Evolutionary conservation across 768 basidiomycete species (phyloP).

Genomic region (Termitomyces sp.): DNA sequence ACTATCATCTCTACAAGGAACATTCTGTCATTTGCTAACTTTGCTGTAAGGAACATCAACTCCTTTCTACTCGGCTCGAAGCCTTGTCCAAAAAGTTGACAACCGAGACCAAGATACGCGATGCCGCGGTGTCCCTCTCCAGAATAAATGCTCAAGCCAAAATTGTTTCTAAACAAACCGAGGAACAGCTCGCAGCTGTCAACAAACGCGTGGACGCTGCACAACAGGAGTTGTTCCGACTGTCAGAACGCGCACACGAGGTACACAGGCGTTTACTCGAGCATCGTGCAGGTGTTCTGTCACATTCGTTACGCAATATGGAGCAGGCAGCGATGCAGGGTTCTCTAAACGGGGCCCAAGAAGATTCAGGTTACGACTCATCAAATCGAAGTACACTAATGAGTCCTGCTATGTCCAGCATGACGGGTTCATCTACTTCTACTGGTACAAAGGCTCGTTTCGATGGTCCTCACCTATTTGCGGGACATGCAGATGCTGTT

Average conservation of each 20-base stretch:
- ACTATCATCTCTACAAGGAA: conserved; percentile 1
- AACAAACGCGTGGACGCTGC: conserved; percentile 64
- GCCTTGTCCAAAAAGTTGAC: conserved; percentile 70
- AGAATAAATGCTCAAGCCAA: conserved; percentile 59
- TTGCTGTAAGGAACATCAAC: conserved; percentile 62
- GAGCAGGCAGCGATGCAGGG: conserved; percentile 40
- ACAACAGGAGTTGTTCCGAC: conserved; percentile 65
- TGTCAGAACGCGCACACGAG: conserved; percentile 61
- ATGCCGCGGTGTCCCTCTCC: conserved; percentile 73
- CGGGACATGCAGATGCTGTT: conserved; percentile 69
- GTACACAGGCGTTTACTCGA: conserved; percentile 63
- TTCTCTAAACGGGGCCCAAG: conserved; percentile 18
- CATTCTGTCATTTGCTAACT: conserved; percentile 6
- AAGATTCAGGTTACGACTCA: conserved; percentile 51
- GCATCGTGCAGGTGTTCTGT: conserved; percentile 80
- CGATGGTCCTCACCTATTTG: conserved; percentile 81
- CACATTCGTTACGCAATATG: conserved; percentile 60
- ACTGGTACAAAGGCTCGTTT: conserved; percentile 46
- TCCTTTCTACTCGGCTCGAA: conserved; percentile 58
- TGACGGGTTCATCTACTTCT: conserved; percentile 35
- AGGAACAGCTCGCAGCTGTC: conserved; percentile 70
- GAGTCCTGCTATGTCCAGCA: conserved; percentile 42
- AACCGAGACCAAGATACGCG: conserved; percentile 83
- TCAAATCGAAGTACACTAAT: conserved; percentile 45
- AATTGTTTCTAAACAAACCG: conserved; percentile 55